Evolutionary conservation across 192 early-diverging fungal genomes (phyloP), one percentile per base, ranked within the genome.

Genomic region (Rhizophlyctis rosea): DNA sequence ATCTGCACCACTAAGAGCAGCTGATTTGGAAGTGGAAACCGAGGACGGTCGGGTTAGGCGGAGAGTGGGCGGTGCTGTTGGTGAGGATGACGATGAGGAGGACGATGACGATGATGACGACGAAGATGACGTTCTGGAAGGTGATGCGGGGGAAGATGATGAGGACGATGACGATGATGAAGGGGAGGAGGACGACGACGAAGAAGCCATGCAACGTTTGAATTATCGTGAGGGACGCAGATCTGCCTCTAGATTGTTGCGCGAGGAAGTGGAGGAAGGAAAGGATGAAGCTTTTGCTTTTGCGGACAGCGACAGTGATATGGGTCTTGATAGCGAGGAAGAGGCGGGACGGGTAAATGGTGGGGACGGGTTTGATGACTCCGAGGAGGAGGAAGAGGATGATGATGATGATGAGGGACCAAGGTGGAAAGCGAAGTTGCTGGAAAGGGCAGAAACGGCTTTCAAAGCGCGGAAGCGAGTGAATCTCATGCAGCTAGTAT

Each of bases 401-500:
- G 72, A 27, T 54, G 71, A 78, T 1, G 65, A 68, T 14, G 70
- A 66, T 21, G 68, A 67, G 30, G 73, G 47, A 3, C 50, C 88
- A 27, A 74, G 76, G 14, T 91, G 90, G 90, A 92, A 91, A 69
- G 66, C 76, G 24, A 79, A 87, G 51, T 36, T 91, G 36, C 72
- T 81, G 47, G 71, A 82, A 54, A 86, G 84, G 64, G 90, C 86
- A 4, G 73, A 76, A 29, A 65, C 78, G 9, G 72, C 74, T 21
- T 90, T 85, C 65, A 58, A 68, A 30, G 67, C 72, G 7, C 74
- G 74, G 9, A 54, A 67, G 64, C 87, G 91, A 21, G 73, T 88
- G 54, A 93, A 93, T 58, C 69, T 98, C 39, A 94, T 95, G 92
- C 83, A 92, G 32, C 67, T 94, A 0, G 90, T 98, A 30, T 98